These are phyloP conservation scores for Kurtzmaniella fragi DNA, from an alignment of 805 yeast genomes.

Conservation along the genomic window DNA sequence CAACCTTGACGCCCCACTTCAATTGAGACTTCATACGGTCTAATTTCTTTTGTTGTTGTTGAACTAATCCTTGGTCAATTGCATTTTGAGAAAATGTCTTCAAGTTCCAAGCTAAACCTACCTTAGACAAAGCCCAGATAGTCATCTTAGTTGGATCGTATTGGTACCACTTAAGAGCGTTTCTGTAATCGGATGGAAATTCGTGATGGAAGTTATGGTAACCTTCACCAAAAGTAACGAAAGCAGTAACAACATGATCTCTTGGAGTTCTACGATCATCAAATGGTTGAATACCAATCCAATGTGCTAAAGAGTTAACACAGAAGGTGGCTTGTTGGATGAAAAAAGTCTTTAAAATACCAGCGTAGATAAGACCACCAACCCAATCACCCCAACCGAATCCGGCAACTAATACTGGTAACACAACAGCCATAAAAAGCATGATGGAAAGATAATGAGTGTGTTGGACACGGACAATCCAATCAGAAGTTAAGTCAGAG, in stretches of 20 bases:
- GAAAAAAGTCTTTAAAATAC: conserved; percentile 60
- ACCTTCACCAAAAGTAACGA: conserved; percentile 85
- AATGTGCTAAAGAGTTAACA: conserved; percentile 81
- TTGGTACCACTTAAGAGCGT: conserved; percentile 83
- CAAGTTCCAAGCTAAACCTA: conserved; percentile 69
- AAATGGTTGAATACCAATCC: conserved; percentile 82
- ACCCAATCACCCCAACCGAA: conserved; percentile 48
- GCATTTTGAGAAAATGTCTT: conserved; percentile 76
- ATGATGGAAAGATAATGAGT: conserved; percentile 64
- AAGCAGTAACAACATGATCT: conserved; percentile 74
- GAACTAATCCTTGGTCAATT: conserved; percentile 75
- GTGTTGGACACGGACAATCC: conserved; percentile 78
- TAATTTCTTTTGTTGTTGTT: conserved; percentile 78
- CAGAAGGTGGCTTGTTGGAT: conserved; percentile 86
- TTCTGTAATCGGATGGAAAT: conserved; percentile 85
- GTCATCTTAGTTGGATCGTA: conserved; percentile 75
- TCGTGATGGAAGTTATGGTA: conserved; percentile 89
- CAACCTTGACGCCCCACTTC: conserved; percentile 72
- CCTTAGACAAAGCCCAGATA: conserved; percentile 53
- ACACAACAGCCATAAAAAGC: conserved; percentile 54
- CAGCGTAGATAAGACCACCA: conserved; percentile 80
- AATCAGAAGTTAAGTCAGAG: conserved; percentile 68
- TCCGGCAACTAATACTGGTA: conserved; percentile 64
- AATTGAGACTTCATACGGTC: conserved; percentile 56
- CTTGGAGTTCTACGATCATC: conserved; percentile 86